Conservation (phyloP, 2,329 filamentous ascomycete species). For the Fonsecaea monophora region DNA sequence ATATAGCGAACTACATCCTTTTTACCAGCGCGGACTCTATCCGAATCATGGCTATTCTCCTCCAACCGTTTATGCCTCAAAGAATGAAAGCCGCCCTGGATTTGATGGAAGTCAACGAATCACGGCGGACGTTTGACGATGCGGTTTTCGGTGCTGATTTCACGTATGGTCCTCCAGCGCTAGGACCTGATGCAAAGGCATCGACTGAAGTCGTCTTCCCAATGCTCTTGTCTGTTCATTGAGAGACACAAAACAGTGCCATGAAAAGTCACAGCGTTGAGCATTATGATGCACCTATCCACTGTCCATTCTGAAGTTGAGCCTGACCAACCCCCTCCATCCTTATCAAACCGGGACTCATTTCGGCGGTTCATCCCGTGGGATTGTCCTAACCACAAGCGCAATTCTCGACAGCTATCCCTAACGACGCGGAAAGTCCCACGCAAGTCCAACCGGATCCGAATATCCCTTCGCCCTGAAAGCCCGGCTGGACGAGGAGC, state of each 20-base stretch:
- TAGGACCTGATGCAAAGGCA: conserved; percentile 47
- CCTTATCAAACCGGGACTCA: not conserved
- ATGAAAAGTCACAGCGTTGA: not conserved
- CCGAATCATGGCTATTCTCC: conserved; percentile 78
- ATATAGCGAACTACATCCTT: conserved; percentile 65
- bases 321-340: not conserved
- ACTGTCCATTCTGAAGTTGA: too few species aligned
- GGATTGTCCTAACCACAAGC: not conserved
- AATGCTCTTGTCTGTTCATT: conserved; percentile 29
- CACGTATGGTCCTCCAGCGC: conserved; percentile 67
- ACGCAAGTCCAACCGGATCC: conserved; percentile 32
- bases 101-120: conserved; percentile 72
- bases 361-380: not conserved
- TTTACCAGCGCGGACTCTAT: conserved; percentile 77
- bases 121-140: conserved; percentile 67
- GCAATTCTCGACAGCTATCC: not conserved
- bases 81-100: conserved; percentile 78
- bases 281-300: not conserved
- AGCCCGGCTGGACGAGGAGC: conserved; percentile 16
- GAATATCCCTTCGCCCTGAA: conserved; percentile 7
- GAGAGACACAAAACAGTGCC: not conserved
- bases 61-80: conserved; percentile 88
- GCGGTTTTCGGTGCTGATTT: conserved; percentile 69
- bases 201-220: conserved; percentile 28
- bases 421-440: conserved; percentile 42